Conservation (phyloP, 2,329 filamentous ascomycete species). For the Cadophora gregata region DNA sequence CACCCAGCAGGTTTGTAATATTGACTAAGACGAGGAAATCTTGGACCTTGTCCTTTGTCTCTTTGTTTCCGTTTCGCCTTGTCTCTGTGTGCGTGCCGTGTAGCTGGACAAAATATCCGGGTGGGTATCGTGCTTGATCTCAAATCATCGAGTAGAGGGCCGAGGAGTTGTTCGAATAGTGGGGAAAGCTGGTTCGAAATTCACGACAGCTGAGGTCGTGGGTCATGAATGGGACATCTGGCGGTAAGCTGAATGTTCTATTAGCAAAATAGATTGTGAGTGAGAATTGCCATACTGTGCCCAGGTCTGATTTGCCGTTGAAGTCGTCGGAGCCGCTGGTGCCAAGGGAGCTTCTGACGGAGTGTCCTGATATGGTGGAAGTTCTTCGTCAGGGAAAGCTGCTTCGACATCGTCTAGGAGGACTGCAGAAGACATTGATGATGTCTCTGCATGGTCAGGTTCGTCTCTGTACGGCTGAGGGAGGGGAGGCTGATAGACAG, state of each 20-base stretch:
- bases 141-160: conserved; percentile 38
- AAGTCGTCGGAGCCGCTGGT: neutral
- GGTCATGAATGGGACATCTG: conserved; percentile 37
- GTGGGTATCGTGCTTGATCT: conserved; percentile 40
- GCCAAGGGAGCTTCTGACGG: conserved; percentile 15
- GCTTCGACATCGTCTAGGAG: conserved; percentile 31
- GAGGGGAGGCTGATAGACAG: conserved; percentile 3
- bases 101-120: conserved; percentile 41
- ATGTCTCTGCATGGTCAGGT: conserved; percentile 30
- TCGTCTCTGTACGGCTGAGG: conserved; percentile 26
- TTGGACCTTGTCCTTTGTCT: conserved; percentile 55
- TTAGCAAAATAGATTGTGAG: neutral
- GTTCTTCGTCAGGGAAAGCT: conserved; percentile 29
- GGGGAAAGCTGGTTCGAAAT: conserved; percentile 39
- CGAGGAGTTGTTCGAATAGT: conserved; percentile 36
- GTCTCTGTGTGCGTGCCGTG: conserved; percentile 44
- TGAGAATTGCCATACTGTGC: neutral
- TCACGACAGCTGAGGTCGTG: conserved; percentile 35
- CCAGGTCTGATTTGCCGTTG: neutral
- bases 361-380: conserved; percentile 31
- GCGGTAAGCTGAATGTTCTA: conserved; percentile 25
- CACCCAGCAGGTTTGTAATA: conserved; percentile 62
- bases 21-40: conserved; percentile 67
- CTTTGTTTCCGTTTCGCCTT: conserved; percentile 46
- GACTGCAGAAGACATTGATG: conserved; percentile 32